Conservation (phyloP, 371 early-diverging fungal species). For the Lichtheimia corymbifera region DNA sequence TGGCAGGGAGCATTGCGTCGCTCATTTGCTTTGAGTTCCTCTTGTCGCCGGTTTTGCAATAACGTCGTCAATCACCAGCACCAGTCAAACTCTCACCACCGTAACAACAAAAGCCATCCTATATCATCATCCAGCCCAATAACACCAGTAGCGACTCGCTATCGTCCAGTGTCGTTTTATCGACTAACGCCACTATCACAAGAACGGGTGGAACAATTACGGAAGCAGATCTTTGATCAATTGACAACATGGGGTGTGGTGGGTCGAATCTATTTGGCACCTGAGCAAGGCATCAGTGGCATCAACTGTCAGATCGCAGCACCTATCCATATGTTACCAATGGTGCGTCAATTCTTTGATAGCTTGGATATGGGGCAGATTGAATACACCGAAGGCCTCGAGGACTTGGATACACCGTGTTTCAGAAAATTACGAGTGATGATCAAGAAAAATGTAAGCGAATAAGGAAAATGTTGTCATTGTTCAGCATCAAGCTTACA, state of each 20-base stretch:
- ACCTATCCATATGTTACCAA: slow-evolving; percentile 44
- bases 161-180: slow-evolving; percentile 39
- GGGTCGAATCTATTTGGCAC: slow-evolving; percentile 73
- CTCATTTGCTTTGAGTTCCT: no score
- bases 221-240: slow-evolving; percentile 22
- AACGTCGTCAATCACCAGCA: no score
- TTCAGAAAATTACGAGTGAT: slow-evolving; percentile 69
- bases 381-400: slow-evolving; percentile 65
- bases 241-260: slow-evolving; percentile 52
- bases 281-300: slow-evolving; percentile 54
- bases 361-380: slow-evolving; percentile 25
- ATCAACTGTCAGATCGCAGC: slow-evolving; percentile 80
- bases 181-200: slow-evolving; percentile 21
- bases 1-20: no score
- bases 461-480: not conserved
- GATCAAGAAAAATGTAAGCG: slow-evolving; percentile 56
- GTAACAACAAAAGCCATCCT: no score
- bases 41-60: no score
- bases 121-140: no score
- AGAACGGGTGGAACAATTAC: slow-evolving; percentile 17
- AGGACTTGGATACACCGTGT: slow-evolving; percentile 48
- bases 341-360: slow-evolving; percentile 47
- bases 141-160: slow-evolving; percentile 1
- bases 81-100: no score
- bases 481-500: not conserved